A percentile compares a stretch with the other conserved stretches of the same genome.
Evolutionary conservation across 73 alveolate species (phyloP).

Genomic region (Blepharisma stoltei): DNA sequence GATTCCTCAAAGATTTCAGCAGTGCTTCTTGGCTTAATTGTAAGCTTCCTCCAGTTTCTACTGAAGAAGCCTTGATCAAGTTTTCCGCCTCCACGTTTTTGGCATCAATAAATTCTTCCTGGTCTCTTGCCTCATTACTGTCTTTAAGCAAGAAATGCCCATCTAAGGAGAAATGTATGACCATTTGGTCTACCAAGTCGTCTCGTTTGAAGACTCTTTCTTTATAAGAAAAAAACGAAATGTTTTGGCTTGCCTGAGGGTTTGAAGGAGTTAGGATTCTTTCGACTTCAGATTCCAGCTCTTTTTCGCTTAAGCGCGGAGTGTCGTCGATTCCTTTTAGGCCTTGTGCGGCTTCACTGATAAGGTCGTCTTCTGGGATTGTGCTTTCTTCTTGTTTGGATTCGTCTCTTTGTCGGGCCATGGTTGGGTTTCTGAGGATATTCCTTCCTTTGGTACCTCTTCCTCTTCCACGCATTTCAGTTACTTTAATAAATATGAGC

Average conservation of each 20-base stretch:
- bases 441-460: too few relatives aligned
- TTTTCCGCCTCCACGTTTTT: slow-evolving; percentile 64
- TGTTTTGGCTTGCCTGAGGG: slow-evolving; percentile 82
- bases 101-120: slow-evolving; percentile 76
- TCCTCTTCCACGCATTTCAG: too few relatives aligned
- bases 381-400: too few relatives aligned
- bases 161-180: slow-evolving; percentile 71
- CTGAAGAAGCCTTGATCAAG: slow-evolving; percentile 63
- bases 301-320: slow-evolving; percentile 37
- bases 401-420: too few relatives aligned
- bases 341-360: too few relatives aligned
- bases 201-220: slow-evolving; percentile 70
- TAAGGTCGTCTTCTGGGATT: too few relatives aligned
- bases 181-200: slow-evolving; percentile 77
- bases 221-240: slow-evolving; percentile 60
- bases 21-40: slow-evolving; percentile 54
- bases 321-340: too few relatives aligned
- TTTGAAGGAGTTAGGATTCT: slow-evolving; percentile 67
- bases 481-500: too few relatives aligned
- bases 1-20: slow-evolving; percentile 75
- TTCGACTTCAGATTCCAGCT: slow-evolving; percentile 61
- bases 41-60: slow-evolving; percentile 56
- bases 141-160: slow-evolving; percentile 73
- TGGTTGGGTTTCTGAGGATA: too few relatives aligned
- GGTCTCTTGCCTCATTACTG: slow-evolving; percentile 71